Evolutionary conservation across 306 rosid genomes (phyloP).

Genomic region (Citrullus colocynthis): DNA sequence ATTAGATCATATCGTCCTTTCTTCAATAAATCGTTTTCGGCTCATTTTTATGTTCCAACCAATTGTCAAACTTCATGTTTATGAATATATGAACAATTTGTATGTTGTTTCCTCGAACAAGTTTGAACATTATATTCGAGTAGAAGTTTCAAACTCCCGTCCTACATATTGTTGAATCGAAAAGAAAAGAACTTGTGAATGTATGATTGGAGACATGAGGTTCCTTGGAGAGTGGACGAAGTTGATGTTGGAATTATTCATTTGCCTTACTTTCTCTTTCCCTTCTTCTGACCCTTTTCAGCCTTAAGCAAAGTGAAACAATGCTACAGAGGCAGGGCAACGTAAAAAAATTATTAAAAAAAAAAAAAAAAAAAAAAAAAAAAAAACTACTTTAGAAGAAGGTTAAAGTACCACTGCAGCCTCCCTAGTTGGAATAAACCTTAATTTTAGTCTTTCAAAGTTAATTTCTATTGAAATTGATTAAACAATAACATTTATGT

Average conservation of each 20-base stretch:
- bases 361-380: background rate
- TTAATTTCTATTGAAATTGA: too few relatives aligned
- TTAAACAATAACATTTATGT: too few relatives aligned
- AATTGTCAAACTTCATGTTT: background rate
- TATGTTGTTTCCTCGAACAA: background rate
- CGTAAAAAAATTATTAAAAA: background rate
- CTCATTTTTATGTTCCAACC: background rate
- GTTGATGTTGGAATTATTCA: constrained; percentile 26
- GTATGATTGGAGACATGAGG: background rate
- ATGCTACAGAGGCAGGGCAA: background rate
- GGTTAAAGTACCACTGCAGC: too few relatives aligned
- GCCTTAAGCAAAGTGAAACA: constrained; percentile 36
- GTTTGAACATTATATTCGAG: background rate
- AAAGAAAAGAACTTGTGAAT: background rate
- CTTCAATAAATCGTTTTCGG: too few relatives aligned
- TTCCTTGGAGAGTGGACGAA: constrained; percentile 19
- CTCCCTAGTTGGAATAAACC: too few relatives aligned
- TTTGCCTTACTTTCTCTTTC: constrained; percentile 3
- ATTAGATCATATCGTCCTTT: too few relatives aligned
- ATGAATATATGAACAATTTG: background rate
- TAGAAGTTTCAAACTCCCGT: background rate
- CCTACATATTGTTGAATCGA: background rate
- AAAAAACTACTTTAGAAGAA: background rate
- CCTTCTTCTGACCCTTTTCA: constrained; percentile 17
- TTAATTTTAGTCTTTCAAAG: too few relatives aligned